Evolutionary conservation across 106 monocot genomes (phyloP).

Genomic region (Dendrobium officinale): DNA sequence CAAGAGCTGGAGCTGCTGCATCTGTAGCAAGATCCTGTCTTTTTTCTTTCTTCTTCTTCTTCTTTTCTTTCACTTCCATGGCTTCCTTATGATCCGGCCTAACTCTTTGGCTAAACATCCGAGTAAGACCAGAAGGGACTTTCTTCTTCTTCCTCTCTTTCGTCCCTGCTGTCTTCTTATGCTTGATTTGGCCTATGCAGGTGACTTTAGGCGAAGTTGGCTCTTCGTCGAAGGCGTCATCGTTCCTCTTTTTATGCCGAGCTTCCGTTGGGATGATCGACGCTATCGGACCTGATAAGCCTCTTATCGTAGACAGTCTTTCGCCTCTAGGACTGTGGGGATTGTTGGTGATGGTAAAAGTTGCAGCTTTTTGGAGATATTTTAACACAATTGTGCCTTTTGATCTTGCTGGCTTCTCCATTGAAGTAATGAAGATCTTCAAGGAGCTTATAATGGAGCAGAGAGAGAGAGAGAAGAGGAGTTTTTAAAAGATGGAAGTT

Average conservation of each 20-base stretch:
- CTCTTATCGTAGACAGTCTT: background rate
- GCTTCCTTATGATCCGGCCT: background rate
- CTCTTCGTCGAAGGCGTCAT: background rate
- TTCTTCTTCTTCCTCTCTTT: background rate
- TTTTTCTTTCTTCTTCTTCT: background rate
- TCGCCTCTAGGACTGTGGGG: constrained; percentile 1
- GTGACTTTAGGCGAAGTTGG: constrained; percentile 16
- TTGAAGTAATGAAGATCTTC: background rate
- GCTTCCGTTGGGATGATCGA: background rate
- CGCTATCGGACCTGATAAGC: background rate
- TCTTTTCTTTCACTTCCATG: no score
- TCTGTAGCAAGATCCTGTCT: background rate
- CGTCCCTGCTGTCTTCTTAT: background rate
- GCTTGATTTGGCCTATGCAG: constrained; percentile 19
- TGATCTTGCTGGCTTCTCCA: constrained; percentile 5
- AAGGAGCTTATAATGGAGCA: background rate
- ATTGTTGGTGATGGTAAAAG: constrained; percentile 2
- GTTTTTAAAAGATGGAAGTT: background rate
- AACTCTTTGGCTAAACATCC: background rate
- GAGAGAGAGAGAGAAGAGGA: background rate
- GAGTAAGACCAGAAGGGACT: background rate
- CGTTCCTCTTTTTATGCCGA: background rate
- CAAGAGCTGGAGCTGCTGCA: constrained; percentile 25
- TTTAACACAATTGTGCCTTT: background rate
- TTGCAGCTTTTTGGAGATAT: constrained; percentile 8